phyloP scores from a whole-genome alignment of 768 basidiomycete genomes.

The Chalciporus piperatus region DNA sequence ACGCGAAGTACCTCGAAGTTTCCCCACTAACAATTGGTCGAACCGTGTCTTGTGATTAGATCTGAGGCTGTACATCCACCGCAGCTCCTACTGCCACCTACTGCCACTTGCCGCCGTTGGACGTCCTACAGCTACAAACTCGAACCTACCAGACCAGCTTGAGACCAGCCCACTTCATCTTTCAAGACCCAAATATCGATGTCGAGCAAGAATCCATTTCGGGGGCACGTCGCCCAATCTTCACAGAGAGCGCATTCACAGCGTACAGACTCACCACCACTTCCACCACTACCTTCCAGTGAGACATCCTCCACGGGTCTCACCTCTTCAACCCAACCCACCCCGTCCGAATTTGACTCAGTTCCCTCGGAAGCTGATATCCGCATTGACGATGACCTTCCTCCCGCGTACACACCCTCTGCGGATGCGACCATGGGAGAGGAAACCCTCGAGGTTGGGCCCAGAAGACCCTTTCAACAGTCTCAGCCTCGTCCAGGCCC shows the following conservation, averaged over 20 bases:
- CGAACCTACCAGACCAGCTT: too few relatives aligned
- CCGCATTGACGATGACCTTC: conserved; percentile 49
- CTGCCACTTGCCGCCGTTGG: too few relatives aligned
- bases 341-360: neutral
- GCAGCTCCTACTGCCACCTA: too few relatives aligned
- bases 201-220: conserved; percentile 21
- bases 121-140: too few relatives aligned
- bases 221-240: neutral
- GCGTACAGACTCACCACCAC: neutral
- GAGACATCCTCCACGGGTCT: neutral
- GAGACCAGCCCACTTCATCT: too few relatives aligned
- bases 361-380: conserved; percentile 1
- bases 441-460: conserved; percentile 59
- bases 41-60: too few relatives aligned
- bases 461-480: conserved; percentile 58
- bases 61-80: too few relatives aligned
- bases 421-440: conserved; percentile 58
- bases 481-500: conserved; percentile 31
- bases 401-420: conserved; percentile 66
- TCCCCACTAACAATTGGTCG: too few relatives aligned
- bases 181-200: conserved; percentile 5
- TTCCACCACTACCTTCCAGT: conserved; percentile 5
- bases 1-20: too few relatives aligned
- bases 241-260: neutral
- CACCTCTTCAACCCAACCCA: neutral